phyloP scores from a whole-genome alignment of 2,329 filamentous ascomycete genomes.

The Pseudogymnoascus sp. region DNA sequence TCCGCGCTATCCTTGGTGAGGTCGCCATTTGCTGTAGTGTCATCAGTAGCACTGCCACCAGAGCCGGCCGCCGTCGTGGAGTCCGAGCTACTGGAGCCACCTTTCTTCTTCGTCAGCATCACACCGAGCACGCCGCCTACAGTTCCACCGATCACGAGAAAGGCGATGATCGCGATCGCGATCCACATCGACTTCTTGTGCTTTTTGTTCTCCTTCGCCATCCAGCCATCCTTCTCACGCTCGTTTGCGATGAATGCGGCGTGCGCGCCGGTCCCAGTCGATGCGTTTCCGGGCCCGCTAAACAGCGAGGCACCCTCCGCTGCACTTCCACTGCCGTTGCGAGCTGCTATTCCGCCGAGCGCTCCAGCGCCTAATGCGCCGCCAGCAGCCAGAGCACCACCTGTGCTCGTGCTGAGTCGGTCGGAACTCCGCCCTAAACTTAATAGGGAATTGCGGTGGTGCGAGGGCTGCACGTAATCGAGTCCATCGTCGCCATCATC shows the following conservation, averaged over 20 bases:
- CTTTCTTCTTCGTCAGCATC: conserved; percentile 50
- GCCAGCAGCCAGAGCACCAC: conserved; percentile 36
- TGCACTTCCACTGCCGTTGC: conserved; percentile 25
- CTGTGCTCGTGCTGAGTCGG: conserved; percentile 15
- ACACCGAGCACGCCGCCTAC: conserved; percentile 68
- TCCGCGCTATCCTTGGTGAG: conserved; percentile 66
- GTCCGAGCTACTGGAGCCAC: conserved; percentile 16
- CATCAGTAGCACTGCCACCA: conserved; percentile 43
- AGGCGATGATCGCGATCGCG: conserved; percentile 53
- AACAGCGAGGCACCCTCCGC: conserved; percentile 24
- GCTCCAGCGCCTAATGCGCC: conserved; percentile 16
- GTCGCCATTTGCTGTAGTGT: conserved; percentile 57
- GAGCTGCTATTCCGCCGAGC: conserved; percentile 24
- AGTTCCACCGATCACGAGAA: conserved; percentile 63
- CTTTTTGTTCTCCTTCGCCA: conserved; percentile 48
- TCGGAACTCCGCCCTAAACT: conserved; percentile 17
- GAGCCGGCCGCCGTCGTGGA: conserved; percentile 17
- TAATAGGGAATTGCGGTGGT: conserved; percentile 31
- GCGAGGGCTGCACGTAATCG: conserved; percentile 40
- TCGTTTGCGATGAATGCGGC: neutral
- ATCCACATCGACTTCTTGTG: conserved; percentile 64
- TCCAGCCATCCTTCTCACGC: conserved; percentile 59
- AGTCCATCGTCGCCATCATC: conserved; percentile 87
- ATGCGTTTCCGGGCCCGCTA: conserved; percentile 27
- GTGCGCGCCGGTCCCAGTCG: conserved; percentile 12